phyloP scores from a whole-genome alignment of 257 asterid genomes.

The Mentha longifolia region DNA sequence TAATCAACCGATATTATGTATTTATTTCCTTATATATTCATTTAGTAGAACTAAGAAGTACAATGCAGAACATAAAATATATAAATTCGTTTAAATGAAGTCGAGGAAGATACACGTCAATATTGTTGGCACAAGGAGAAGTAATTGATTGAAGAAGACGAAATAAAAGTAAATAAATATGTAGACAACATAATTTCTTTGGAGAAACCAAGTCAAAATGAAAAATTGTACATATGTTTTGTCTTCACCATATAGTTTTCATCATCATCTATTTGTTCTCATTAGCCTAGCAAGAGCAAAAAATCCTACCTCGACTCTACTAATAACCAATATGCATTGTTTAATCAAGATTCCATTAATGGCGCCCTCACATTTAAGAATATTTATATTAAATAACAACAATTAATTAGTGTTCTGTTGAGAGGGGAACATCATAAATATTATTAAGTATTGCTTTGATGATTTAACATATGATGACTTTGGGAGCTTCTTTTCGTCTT shows the following conservation, averaged over 20 bases:
- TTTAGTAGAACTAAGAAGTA: too few relatives aligned
- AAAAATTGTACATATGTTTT: conserved; percentile 23
- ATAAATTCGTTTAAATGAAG: too few relatives aligned
- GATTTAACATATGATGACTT: conserved; percentile 22
- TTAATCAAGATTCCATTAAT: conserved; percentile 35
- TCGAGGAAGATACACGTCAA: too few relatives aligned
- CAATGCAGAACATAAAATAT: too few relatives aligned
- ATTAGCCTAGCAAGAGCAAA: conserved; percentile 35
- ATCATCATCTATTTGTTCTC: conserved; percentile 58
- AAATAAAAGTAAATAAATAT: background rate
- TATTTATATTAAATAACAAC: conserved; percentile 6
- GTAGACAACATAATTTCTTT: background rate
- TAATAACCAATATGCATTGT: conserved; percentile 19
- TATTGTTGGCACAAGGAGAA: background rate
- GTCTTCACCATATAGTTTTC: conserved; percentile 40
- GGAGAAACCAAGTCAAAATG: conserved; percentile 36
- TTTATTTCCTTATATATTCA: too few relatives aligned
- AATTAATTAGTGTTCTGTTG: conserved; percentile 24
- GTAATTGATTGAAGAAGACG: background rate
- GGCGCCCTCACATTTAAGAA: background rate
- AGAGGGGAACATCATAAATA: conserved; percentile 32
- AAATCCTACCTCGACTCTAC: conserved; percentile 14
- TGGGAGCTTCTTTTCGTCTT: conserved; percentile 21
- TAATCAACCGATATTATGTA: too few relatives aligned
- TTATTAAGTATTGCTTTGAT: conserved; percentile 12